Base-by-base conservation (phyloP, 805 yeast species). In the Pichia occidentalis region DNA sequence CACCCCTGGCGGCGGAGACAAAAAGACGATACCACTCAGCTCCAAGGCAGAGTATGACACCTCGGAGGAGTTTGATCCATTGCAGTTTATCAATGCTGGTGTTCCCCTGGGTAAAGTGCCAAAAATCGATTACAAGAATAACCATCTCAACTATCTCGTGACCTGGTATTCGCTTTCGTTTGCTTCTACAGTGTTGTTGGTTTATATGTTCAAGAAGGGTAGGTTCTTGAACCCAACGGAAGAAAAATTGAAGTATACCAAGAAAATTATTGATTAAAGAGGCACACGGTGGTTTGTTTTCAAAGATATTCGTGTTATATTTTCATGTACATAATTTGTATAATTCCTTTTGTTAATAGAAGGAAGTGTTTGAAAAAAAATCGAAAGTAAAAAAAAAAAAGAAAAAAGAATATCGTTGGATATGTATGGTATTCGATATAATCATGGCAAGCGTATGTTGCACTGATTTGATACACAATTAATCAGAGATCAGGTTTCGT, bases 111-210 rank as follows among this genome's bases (percentile, higher is more conserved):
- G 95, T 1, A 77, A 81, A 38, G 61, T 68, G 7, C 88, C 96
- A n/a, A 76, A 75, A 49, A 75, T 90, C 24, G 88, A 80, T 48
- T 71, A 85, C 54, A 77, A 82, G 44, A 92, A 92, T 58, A 86
- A 87, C 54, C 98, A 92, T 56, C 62, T 88, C 58, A 95, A 90
- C 58, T 92, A 92, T 57, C 64, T 92, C 53, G 76, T 86, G 16
- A 92, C 98, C 0, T 92, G 98, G 98, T 90, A 85, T 57, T 95
- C 96, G 0, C 71, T 90, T 29, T 77, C 87, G 2, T 51, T 83
- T 28, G 73, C 85, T 26, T 81, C 95, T 25, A 51, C 87, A 1
- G 74, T 81, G 24, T 72, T 86, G 60, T 68, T 92, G 24, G 48
- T 69, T 20, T 54, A 72, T 22, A 72, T 79, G 14, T 48, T 79